Evolutionary conservation across 2,329 filamentous ascomycete species (phyloP), one percentile per base, ranked within the genome.

Genomic region (Dactylonectria macrodidyma): DNA sequence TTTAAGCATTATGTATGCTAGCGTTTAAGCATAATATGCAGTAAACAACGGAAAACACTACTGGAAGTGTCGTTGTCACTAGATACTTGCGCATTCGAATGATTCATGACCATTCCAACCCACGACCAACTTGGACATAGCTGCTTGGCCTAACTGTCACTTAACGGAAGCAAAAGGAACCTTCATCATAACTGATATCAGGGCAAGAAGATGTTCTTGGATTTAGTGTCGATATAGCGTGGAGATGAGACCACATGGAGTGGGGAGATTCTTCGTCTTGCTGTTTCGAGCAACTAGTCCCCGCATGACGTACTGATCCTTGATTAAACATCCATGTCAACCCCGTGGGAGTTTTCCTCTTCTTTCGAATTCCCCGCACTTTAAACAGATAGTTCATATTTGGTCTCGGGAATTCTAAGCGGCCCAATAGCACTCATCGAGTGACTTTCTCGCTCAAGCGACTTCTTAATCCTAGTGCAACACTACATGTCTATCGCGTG

Each of bases 401-500:
- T 12, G n/a, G n/a, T 24, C n/a, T 10, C 8, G 6, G 6, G 30
- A 11, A 19, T 3, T 22, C 12, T 54, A 54, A 54, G 33, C 33
- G 51, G 51, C 12, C 51, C 51, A 54, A 54, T 54, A 16, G 50
- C 12, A 52, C 48, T 33, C 33, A 3, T 19, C 50, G 5, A 11
- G 30, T n/a, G 26, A 30, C 50, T 19, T 16, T 14, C 16, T 9
- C 36, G 9, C 10, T 10, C 12, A 10, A 9, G n/a, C n/a, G 8
- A 2, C 14, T n/a, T 19, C 30, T 11, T 4, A 34, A 12, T 19
- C 50, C n/a, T 12, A 38, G 22, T 6, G 11, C 16, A 9, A 30
- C 16, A 52, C 12, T 30, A 19, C 47, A 47, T 59, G 5, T 68
- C 51, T 75, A 80, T 61, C 88, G 79, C 50, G 72, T 84, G 76